Percentiles rank a stretch among this genome's conserved stretches.
These are phyloP conservation scores for Aureobasidium sp. DNA, from an alignment of 2,329 filamentous ascomycete species.

Conservation along the genomic window DNA sequence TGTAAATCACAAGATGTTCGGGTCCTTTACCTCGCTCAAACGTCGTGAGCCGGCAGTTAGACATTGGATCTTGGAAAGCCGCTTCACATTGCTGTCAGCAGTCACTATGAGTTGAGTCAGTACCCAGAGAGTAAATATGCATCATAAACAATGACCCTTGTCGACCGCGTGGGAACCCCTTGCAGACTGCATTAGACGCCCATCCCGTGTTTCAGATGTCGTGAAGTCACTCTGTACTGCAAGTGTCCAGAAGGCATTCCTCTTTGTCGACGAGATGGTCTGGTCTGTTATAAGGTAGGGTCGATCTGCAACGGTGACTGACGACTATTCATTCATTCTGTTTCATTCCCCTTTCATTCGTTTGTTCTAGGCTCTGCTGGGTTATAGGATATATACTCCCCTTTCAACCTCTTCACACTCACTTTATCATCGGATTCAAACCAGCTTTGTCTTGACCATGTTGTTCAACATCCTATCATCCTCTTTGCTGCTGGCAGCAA, in stretches of 20 bases:
- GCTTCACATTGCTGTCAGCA: neutral
- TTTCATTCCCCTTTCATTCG: neutral
- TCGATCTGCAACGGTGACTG: neutral
- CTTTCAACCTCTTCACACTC: neutral
- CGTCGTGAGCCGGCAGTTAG: neutral
- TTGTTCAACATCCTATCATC: neutral
- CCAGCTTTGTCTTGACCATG: neutral
- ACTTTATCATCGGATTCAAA: neutral
- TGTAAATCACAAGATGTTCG: neutral
- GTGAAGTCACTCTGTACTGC: neutral
- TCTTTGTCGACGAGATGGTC: neutral
- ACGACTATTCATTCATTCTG: neutral
- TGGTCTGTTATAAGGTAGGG: neutral
- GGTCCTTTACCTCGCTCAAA: neutral
- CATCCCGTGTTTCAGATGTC: conserved; percentile 4
- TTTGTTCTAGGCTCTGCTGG: neutral
- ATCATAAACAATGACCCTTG: neutral
- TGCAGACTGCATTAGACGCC: conserved; percentile 9
- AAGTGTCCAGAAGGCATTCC: neutral
- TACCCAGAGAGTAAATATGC: neutral
- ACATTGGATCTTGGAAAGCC: neutral
- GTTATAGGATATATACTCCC: neutral
- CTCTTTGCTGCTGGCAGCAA: conserved; percentile 6
- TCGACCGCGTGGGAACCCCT: neutral
- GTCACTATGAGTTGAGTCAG: neutral